A percentile compares a stretch with the other conserved stretches of the same genome.
Evolutionary conservation across 495 filamentous ascomycete species (phyloP).

Genomic region (Podospora anserina): DNA sequence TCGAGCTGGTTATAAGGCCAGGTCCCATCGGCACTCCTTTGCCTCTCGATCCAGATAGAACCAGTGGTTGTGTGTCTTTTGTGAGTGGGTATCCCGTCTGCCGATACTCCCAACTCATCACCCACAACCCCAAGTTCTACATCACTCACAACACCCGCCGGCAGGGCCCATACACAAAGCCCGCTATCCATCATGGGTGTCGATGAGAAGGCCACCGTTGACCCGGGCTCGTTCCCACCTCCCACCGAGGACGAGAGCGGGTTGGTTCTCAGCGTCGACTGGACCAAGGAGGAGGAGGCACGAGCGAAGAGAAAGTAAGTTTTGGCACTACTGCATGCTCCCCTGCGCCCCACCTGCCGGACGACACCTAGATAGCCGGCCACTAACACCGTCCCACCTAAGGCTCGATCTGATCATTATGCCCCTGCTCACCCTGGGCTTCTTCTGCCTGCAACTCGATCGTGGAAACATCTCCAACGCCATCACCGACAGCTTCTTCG

Average conservation of each 20-base stretch:
- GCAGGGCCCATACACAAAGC: neutral
- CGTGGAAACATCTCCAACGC: slow-evolving; percentile 34
- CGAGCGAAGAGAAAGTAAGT: slow-evolving; percentile 38
- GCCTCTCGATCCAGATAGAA: neutral
- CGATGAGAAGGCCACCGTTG: slow-evolving; percentile 4
- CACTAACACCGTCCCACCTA: slow-evolving; percentile 25
- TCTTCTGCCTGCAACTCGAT: slow-evolving; percentile 51
- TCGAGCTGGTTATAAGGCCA: slow-evolving; percentile 9
- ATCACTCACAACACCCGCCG: neutral
- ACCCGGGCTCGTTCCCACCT: slow-evolving; percentile 18
- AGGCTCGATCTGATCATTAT: slow-evolving; percentile 48
- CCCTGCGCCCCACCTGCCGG: neutral
- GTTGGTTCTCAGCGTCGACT: slow-evolving; percentile 31
- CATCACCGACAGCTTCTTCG: slow-evolving; percentile 41
- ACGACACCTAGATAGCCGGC: too few relatives aligned
- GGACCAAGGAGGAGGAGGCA: slow-evolving; percentile 36
- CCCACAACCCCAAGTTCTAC: neutral
- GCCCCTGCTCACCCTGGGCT: slow-evolving; percentile 52
- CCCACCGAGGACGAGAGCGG: slow-evolving; percentile 31
- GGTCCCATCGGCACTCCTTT: neutral
- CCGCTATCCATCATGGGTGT: slow-evolving; percentile 14
- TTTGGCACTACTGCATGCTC: slow-evolving; percentile 15
- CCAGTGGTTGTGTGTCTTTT: neutral
- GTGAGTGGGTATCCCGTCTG: neutral
- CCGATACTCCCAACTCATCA: neutral